A percentile compares a stretch with the other conserved stretches of the same genome.
Conservation (phyloP, 2,329 filamentous ascomycete species). For the Aspergillus ruber region DNA sequence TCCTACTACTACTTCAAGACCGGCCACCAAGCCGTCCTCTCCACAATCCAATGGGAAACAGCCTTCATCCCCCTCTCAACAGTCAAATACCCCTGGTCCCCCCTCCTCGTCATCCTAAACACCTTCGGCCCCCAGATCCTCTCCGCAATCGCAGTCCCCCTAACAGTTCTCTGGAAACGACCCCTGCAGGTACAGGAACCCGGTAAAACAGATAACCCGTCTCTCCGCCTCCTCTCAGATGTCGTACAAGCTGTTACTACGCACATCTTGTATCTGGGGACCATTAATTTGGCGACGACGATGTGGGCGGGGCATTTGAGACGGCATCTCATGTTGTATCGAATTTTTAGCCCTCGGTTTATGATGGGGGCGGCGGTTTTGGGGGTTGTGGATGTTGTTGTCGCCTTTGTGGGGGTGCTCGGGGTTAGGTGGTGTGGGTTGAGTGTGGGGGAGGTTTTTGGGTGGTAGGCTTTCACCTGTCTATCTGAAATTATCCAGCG, state of each 20-base stretch:
- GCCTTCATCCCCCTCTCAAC: constrained; percentile 83
- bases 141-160: constrained; percentile 69
- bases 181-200: constrained; percentile 61
- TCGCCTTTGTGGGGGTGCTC: constrained; percentile 62
- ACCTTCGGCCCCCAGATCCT: constrained; percentile 85
- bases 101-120: constrained; percentile 74
- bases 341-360: constrained; percentile 86
- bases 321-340: constrained; percentile 91
- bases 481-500: neutral
- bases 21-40: constrained; percentile 82
- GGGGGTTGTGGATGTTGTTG: constrained; percentile 69
- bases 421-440: constrained; percentile 70
- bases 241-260: constrained; percentile 65
- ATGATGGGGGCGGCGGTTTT: constrained; percentile 71
- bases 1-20: constrained; percentile 97
- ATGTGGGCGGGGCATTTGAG: constrained; percentile 83
- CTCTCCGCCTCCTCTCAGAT: constrained; percentile 53
- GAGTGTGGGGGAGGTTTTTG: constrained; percentile 82
- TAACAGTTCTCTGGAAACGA: constrained; percentile 83
- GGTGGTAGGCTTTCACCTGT: constrained; percentile 49
- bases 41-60: constrained; percentile 90
- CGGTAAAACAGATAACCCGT: constrained; percentile 17
- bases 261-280: constrained; percentile 75
- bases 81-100: constrained; percentile 84
- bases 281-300: constrained; percentile 77